phyloP scores from a whole-genome alignment of 371 early-diverging fungal genomes.

The Rhizopus microsporus region DNA sequence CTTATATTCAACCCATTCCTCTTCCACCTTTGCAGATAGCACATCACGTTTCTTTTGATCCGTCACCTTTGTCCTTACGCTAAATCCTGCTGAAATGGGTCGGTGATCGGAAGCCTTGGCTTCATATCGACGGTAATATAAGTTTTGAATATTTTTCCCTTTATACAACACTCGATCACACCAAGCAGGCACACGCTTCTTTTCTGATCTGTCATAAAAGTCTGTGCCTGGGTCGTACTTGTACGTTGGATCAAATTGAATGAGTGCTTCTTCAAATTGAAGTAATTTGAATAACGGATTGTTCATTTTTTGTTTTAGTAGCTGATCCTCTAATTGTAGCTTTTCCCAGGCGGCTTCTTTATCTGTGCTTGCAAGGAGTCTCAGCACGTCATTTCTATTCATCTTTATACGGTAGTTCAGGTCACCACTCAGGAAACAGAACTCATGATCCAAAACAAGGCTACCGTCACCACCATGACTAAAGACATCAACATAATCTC shows the following conservation, averaged over 20 bases:
- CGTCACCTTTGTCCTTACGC: slow-evolving; percentile 56
- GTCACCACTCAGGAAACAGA: slow-evolving; percentile 77
- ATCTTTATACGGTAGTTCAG: slow-evolving; percentile 86
- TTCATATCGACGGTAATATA: slow-evolving; percentile 58
- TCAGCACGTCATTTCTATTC: slow-evolving; percentile 60
- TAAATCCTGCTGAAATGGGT: slow-evolving; percentile 74
- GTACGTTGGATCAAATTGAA: slow-evolving; percentile 88
- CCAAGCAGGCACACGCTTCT: slow-evolving; percentile 84
- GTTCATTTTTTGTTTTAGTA: slow-evolving; percentile 53
- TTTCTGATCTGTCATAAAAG: slow-evolving; percentile 80
- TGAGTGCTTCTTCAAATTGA: slow-evolving; percentile 65
- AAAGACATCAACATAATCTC: slow-evolving; percentile 28
- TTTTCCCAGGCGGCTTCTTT: slow-evolving; percentile 27
- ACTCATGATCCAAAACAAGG: slow-evolving; percentile 77
- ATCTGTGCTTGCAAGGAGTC: slow-evolving; percentile 39
- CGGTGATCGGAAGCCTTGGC: slow-evolving; percentile 78
- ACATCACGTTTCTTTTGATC: slow-evolving; percentile 39
- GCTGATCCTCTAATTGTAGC: slow-evolving; percentile 68
- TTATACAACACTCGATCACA: slow-evolving; percentile 79
- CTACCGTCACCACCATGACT: slow-evolving; percentile 53
- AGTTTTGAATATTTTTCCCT: slow-evolving; percentile 35
- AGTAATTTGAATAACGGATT: slow-evolving; percentile 66
- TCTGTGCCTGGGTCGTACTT: slow-evolving; percentile 81
- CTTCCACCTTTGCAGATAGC: slow-evolving; percentile 21
- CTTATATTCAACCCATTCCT: slow-evolving; percentile 21